Evolutionary conservation across 192 early-diverging fungal species (phyloP).

Genomic region (Umbelopsis sp.): DNA sequence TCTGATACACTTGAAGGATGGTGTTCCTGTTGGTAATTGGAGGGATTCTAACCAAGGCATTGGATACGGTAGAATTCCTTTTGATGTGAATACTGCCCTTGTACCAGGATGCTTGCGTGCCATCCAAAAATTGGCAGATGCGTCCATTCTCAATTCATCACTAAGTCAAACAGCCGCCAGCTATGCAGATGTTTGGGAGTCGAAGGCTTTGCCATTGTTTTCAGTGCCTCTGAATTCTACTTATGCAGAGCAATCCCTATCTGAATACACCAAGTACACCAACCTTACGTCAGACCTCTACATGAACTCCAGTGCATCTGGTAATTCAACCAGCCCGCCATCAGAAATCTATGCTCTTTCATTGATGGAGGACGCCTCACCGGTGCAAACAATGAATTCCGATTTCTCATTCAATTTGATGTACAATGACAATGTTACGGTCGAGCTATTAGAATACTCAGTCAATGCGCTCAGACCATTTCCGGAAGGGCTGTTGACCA

Average conservation of each 20-base stretch:
- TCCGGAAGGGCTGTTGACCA: constrained; percentile 1
- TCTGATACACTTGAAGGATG: constrained; percentile 7
- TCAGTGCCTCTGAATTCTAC: background rate
- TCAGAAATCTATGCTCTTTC: constrained; percentile 19
- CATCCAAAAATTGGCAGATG: background rate
- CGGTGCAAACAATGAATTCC: constrained; percentile 7
- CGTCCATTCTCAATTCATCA: background rate
- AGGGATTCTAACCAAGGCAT: constrained; percentile 8
- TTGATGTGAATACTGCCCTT: constrained; percentile 17
- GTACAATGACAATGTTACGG: constrained; percentile 1
- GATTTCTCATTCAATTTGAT: constrained; percentile 15
- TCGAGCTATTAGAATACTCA: background rate
- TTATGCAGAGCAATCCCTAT: background rate
- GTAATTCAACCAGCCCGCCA: background rate
- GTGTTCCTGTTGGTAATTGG: constrained; percentile 16
- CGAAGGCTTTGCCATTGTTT: background rate
- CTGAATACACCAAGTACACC: constrained; percentile 6
- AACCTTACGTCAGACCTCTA: background rate
- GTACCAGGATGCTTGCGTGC: constrained; percentile 5
- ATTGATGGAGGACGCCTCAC: background rate
- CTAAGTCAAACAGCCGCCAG: background rate
- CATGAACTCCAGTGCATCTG: background rate
- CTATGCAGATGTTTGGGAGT: constrained; percentile 14
- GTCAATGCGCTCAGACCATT: background rate
- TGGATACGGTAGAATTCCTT: background rate